Evolutionary conservation across 805 yeast species (phyloP).

Genomic region (Barnettozyma pratensis): DNA sequence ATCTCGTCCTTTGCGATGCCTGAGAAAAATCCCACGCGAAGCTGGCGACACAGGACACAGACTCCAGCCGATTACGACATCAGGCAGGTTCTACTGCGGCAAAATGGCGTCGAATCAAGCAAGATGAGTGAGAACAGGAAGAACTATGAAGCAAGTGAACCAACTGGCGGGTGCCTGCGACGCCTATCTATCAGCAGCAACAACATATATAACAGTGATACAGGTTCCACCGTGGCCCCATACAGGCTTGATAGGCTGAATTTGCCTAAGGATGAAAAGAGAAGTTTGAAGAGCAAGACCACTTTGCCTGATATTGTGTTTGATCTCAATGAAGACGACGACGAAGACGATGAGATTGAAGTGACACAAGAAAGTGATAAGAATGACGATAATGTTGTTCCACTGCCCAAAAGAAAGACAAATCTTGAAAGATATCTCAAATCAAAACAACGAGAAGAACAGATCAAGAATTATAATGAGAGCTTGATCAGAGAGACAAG

Average conservation of each 20-base stretch:
- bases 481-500: constrained; percentile 7
- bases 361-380: background rate
- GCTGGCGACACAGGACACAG: background rate
- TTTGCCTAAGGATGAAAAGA: constrained; percentile 1
- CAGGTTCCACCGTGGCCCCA: background rate
- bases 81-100: background rate
- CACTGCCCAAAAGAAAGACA: constrained; percentile 18
- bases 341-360: background rate
- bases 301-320: too few species aligned
- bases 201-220: background rate
- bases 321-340: background rate
- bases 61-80: background rate
- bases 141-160: background rate
- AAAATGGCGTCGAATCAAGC: background rate
- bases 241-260: too few species aligned
- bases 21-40: background rate
- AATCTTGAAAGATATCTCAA: constrained; percentile 13
- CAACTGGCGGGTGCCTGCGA: background rate
- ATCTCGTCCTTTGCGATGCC: background rate
- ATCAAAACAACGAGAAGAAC: constrained; percentile 16
- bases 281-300: background rate
- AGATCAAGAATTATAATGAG: constrained; percentile 13
- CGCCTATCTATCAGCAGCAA: background rate
- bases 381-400: constrained; percentile 6
- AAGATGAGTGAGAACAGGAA: background rate